These are phyloP conservation scores for Eruca vesicaria DNA, from an alignment of 441 rosid genomes.

Conservation along the genomic window DNA sequence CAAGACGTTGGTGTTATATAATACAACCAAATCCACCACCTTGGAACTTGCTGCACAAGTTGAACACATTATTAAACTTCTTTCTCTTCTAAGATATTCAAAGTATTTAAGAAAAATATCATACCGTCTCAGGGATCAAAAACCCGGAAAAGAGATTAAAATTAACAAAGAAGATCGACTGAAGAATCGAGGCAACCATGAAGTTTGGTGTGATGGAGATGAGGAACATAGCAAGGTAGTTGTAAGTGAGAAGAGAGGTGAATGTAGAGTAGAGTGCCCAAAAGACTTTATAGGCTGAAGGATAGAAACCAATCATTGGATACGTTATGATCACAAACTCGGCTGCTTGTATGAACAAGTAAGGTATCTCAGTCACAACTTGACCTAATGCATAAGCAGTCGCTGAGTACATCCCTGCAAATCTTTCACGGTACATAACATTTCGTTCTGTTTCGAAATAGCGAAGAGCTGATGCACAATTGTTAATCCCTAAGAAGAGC, in stretches of 20 bases:
- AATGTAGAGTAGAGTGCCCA: constrained; percentile 57
- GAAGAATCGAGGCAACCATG: constrained; percentile 46
- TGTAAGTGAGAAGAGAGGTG: constrained; percentile 40
- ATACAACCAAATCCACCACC: constrained; percentile 61
- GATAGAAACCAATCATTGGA: constrained; percentile 55
- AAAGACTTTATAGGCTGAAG: constrained; percentile 41
- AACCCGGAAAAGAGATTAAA: constrained; percentile 58
- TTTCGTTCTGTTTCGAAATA: constrained; percentile 44
- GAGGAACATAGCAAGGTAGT: constrained; percentile 52
- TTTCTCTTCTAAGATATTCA: not conserved
- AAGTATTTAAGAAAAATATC: not conserved
- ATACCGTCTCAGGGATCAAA: constrained; percentile 52
- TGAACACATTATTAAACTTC: not conserved
- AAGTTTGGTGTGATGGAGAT: constrained; percentile 54
- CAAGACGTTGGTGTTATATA: constrained; percentile 48
- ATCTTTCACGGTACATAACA: constrained; percentile 62
- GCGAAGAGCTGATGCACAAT: constrained; percentile 42
- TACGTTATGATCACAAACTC: constrained; percentile 43
- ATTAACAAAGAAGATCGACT: constrained; percentile 37
- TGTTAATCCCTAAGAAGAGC: constrained; percentile 50
- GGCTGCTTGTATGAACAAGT: constrained; percentile 42
- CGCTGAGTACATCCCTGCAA: constrained; percentile 60
- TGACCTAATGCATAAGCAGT: constrained; percentile 52
- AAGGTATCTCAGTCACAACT: constrained; percentile 53
- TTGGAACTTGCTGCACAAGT: constrained; percentile 49